Base-by-base conservation (phyloP, 2,329 filamentous ascomycete genomes). In the Knufia fluminis region DNA sequence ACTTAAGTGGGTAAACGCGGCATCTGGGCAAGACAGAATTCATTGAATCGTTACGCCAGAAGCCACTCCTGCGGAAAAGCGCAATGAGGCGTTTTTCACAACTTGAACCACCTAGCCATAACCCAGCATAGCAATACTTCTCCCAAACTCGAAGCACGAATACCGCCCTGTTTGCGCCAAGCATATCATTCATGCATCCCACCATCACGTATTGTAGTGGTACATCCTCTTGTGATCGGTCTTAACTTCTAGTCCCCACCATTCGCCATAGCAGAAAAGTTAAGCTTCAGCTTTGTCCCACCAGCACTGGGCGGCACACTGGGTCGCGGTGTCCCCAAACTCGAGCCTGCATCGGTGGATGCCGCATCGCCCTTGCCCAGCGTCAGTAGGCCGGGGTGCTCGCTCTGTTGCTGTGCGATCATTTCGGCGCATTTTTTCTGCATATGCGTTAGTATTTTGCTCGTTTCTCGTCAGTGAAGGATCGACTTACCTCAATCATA, bases 401-500 rank as follows among this genome's bases (percentile, higher is more conserved):
- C 53, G 39, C 54, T 54, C 9, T 57, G 50, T 20, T 57, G 58
- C 24, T 55, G 57, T 17, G 49, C 50, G 16, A 62, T 56, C 31
- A 57, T 50, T 54, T 63, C 59, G 39, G 54, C 52, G 53, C 61
- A 54, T 43, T 49, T 48, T 23, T 59, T 55, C 58, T 60, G 38
- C 39, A 14, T 8, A 33, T 9, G n/a, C n/a, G n/a, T n/a, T n/a
- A n/a, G n/a, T 2, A 42, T 31, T 47, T 57, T 47, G 56, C 54
- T 40, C 36, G 4, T 38, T 7, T 28, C 14, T 35, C 26, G 26
- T 28, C 26, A 28, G 12, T 28, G 12, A 12, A 28, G 12, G 26
- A 6, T 28, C 26, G 12, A 50, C 56, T 55, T 72, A 94, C 89
- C 77, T 95, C 86, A 68, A 98, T 96, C 48, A 85, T 75, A 66